Percentiles rank a stretch among this genome's conserved stretches.
Conservation (phyloP, 306 rosid species). For the Begonia peltatifolia region DNA sequence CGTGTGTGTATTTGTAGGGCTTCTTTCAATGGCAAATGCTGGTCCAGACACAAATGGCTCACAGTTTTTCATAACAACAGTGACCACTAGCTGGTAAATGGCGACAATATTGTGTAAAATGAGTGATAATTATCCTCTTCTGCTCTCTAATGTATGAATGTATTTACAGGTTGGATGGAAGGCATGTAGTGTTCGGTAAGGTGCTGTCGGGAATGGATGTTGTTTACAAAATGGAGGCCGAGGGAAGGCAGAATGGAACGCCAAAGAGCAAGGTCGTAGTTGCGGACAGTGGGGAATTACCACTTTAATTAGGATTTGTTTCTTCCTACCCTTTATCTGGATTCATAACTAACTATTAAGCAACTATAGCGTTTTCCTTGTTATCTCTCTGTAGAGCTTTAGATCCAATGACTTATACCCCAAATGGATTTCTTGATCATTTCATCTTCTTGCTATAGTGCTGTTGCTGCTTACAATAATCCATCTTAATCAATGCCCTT, state of each 20-base stretch:
- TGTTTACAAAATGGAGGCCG: constrained; percentile 84
- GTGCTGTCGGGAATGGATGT: constrained; percentile 97
- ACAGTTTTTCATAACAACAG: constrained; percentile 93
- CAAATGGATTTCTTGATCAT: too few species aligned
- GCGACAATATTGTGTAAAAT: too few species aligned
- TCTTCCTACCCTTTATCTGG: too few species aligned
- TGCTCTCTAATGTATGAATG: neutral
- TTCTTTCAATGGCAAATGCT: constrained; percentile 93
- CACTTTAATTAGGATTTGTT: constrained; percentile 21
- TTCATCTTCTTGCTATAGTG: too few species aligned
- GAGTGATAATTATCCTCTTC: neutral
- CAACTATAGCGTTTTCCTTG: too few species aligned
- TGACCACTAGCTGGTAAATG: constrained; percentile 89
- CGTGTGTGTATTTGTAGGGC: constrained; percentile 24
- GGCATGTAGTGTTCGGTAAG: constrained; percentile 91
- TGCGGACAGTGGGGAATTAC: constrained; percentile 83
- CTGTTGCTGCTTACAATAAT: too few species aligned
- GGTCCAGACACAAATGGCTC: constrained; percentile 90
- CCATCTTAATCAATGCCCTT: too few species aligned
- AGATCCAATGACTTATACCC: too few species aligned
- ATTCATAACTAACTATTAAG: too few species aligned
- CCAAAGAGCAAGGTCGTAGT: constrained; percentile 89
- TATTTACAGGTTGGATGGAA: constrained; percentile 78
- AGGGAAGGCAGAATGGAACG: constrained; percentile 73
- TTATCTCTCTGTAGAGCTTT: too few species aligned